Base-by-base conservation (phyloP, 2,329 filamentous ascomycete genomes). In the Aspergillus sp. region DNA sequence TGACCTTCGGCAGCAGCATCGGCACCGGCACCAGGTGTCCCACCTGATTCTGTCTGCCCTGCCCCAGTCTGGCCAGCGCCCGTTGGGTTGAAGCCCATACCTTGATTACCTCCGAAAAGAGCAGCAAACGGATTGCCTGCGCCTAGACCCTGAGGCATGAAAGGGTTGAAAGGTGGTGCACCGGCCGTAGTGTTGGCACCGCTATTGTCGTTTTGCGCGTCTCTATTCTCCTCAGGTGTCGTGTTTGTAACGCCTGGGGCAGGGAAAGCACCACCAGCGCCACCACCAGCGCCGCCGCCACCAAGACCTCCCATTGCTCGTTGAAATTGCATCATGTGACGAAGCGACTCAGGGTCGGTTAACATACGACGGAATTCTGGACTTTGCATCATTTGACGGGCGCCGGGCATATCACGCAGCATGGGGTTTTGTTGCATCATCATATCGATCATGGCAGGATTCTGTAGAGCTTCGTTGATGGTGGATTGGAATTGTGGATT, bases 391-490 rank as follows among this genome's bases (percentile, higher is more conserved):
- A 97, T 89, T 70, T 96, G 87, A 66, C 92, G 86, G 21, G 90
- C 90, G 59, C 89, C 85, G 41, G 90, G 90, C 74, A 90, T 85
- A 59, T 86, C 83, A 67, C 88, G 84, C 17, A 92, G 80, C 82
- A 91, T 88, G 2, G 95, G 95, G 71, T 96, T 96, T 70, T 89
- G 86, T 67, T 95, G 87, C 67, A 99, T 92, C 84, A 98, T 90
- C 84, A 96, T 91, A 70, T 98, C 91, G 71, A 98, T 85, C 67
- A 99, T 90, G 17, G 88, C 85, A n/a, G 95, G 93, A 76, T 98
- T 98, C 75, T 93, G 90, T 73, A 99, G 89, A 37, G 93, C 91
- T 76, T 97, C 93, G 75, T 95, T 96, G 85, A 99, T 90, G 55
- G 88, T 88, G 64, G 91, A 89, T 62, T 90, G 86, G 56, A 96